Evolutionary conservation across 495 filamentous ascomycete species (phyloP).

Genomic region (Neurospora africana): DNA sequence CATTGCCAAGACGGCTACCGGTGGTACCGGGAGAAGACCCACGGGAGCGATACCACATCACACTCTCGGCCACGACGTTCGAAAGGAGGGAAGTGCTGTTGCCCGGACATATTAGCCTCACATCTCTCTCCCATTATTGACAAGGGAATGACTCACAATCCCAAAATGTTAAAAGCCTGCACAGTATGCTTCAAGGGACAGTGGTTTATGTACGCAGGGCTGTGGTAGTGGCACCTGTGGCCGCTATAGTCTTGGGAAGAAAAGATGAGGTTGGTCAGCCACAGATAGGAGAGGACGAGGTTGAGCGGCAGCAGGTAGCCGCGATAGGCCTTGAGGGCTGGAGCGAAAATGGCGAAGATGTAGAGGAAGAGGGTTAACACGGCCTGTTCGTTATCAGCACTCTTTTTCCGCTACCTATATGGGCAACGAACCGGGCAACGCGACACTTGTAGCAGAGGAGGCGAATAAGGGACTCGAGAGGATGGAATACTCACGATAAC

Average conservation of each 20-base stretch:
- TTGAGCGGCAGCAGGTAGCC: conserved; percentile 22
- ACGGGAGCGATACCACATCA: conserved; percentile 14
- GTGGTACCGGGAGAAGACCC: background rate
- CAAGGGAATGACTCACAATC: conserved; percentile 13
- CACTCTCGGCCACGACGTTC: conserved; percentile 14
- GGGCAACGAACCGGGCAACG: background rate
- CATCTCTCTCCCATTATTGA: background rate
- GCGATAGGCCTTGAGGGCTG: conserved; percentile 17
- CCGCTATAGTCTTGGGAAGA: conserved; percentile 17
- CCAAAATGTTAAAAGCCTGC: conserved; percentile 19
- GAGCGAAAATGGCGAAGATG: conserved; percentile 14
- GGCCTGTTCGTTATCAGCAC: background rate
- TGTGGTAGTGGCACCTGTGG: conserved; percentile 8
- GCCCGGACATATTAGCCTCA: background rate
- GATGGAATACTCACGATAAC: conserved; percentile 14
- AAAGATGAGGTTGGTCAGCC: conserved; percentile 22
- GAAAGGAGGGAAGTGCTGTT: conserved; percentile 12
- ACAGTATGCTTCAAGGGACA: conserved; percentile 19
- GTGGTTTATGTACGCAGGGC: background rate
- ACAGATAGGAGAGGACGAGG: conserved; percentile 23
- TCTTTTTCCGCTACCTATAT: background rate
- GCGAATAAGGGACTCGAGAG: background rate
- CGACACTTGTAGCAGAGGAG: background rate
- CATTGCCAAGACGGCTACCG: background rate
- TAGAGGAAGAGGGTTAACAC: conserved; percentile 18